phyloP scores from a whole-genome alignment of 305 asterid species.

The Fraxinus platypoda region DNA sequence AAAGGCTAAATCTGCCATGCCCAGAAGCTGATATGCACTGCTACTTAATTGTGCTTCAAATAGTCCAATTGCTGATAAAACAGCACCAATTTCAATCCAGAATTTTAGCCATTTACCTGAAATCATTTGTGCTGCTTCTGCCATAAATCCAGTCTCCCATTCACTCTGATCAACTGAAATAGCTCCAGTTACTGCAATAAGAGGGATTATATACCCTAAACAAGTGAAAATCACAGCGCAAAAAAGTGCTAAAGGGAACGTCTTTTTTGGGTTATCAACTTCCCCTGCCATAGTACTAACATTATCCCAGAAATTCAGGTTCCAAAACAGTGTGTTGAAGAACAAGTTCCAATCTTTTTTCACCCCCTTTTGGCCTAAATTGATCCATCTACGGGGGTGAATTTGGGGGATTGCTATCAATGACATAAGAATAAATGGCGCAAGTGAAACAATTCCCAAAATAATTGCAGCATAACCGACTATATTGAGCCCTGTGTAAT shows the following conservation, averaged over 20 bases:
- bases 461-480: slow-evolving; percentile 56
- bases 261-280: slow-evolving; percentile 39
- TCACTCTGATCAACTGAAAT: slow-evolving; percentile 31
- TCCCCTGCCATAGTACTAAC: slow-evolving; percentile 62
- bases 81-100: slow-evolving; percentile 49
- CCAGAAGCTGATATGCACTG: slow-evolving; percentile 39
- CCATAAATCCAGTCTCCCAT: slow-evolving; percentile 48
- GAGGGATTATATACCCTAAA: slow-evolving; percentile 39
- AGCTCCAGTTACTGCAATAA: slow-evolving; percentile 44
- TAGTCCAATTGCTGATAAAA: slow-evolving; percentile 36
- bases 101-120: slow-evolving; percentile 43
- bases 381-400: slow-evolving; percentile 49
- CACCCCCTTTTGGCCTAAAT: slow-evolving; percentile 48
- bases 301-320: slow-evolving; percentile 67
- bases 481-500: slow-evolving; percentile 55
- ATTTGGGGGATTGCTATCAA: slow-evolving; percentile 55
- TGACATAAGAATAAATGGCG: slow-evolving; percentile 56
- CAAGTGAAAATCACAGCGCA: slow-evolving; percentile 38
- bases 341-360: slow-evolving; percentile 56
- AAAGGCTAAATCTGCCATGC: slow-evolving; percentile 40
- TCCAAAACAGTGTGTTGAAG: slow-evolving; percentile 72
- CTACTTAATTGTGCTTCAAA: slow-evolving; percentile 49
- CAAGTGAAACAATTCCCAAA: slow-evolving; percentile 53
- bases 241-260: slow-evolving; percentile 33
- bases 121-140: slow-evolving; percentile 37